phyloP scores from a whole-genome alignment of 106 monocot genomes.

The Dioscorea alata region DNA sequence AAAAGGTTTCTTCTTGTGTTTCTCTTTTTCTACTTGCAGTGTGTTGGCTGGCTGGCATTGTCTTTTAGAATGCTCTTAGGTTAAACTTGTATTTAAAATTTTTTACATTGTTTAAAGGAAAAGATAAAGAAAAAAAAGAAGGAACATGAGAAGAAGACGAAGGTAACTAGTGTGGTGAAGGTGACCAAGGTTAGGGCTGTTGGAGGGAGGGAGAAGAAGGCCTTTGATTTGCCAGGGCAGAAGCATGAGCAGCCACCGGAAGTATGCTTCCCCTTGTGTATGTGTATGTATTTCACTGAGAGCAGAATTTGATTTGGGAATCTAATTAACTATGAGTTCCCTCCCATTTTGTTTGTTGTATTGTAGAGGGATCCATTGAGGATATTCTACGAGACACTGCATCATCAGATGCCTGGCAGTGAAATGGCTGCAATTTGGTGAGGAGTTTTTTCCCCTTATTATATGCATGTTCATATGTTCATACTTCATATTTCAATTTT shows the following conservation, averaged over 20 bases:
- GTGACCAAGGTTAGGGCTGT: conserved; percentile 4
- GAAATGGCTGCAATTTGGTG: conserved; percentile 88
- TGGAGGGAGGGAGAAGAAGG: conserved; percentile 30
- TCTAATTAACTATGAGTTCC: not conserved
- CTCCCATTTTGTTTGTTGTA: conserved; percentile 1
- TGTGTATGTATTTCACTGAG: not conserved
- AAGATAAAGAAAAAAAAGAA: conserved; percentile 14
- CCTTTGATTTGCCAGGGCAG: conserved; percentile 79
- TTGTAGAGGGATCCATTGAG: conserved; percentile 86
- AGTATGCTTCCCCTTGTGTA: conserved; percentile 16
- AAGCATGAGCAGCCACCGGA: conserved; percentile 83
- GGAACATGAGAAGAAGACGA: conserved; percentile 16
- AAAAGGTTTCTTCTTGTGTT: not conserved
- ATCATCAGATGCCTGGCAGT: conserved; percentile 71
- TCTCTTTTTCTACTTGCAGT: not conserved
- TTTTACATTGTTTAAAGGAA: not conserved
- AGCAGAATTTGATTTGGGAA: too few species aligned
- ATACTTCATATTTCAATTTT: too few species aligned
- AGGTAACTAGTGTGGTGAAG: conserved; percentile 6
- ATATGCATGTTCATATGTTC: not conserved
- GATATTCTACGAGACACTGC: conserved; percentile 85
- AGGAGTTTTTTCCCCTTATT: not conserved
- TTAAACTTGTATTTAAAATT: not conserved
- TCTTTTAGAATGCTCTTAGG: not conserved
- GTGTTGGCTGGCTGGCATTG: not conserved